Evolutionary conservation across 345 rosid species (phyloP).

Genomic region (Triadica sebifera): DNA sequence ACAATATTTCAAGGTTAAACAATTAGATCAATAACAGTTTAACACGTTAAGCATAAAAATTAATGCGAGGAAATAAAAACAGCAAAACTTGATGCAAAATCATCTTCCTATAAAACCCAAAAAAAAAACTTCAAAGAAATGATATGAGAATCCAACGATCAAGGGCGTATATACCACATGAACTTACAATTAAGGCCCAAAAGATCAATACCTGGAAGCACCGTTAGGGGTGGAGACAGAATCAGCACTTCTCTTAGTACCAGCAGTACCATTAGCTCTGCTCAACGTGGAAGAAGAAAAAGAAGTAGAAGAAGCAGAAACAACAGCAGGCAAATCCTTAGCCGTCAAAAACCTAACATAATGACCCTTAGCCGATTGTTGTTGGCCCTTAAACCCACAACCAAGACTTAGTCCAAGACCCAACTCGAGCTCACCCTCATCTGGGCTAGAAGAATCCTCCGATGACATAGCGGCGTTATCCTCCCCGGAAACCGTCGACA

Average conservation of each 20-base stretch:
- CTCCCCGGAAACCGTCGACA: slow-evolving; percentile 53
- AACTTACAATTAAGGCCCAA: not conserved
- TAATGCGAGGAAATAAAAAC: not conserved
- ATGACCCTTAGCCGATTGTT: slow-evolving; percentile 10
- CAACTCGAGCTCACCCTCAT: slow-evolving; percentile 53
- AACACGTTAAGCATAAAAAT: not conserved
- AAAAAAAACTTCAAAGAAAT: not conserved
- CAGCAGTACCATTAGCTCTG: slow-evolving; percentile 42
- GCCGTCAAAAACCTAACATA: slow-evolving; percentile 55
- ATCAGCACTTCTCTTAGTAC: slow-evolving; percentile 70
- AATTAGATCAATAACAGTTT: not conserved
- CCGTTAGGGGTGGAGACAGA: slow-evolving; percentile 47
- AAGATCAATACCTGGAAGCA: slow-evolving; percentile 44
- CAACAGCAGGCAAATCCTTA: slow-evolving; percentile 45
- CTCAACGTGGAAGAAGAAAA: slow-evolving; percentile 51
- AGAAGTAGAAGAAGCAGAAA: slow-evolving; percentile 33
- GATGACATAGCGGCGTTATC: slow-evolving; percentile 48
- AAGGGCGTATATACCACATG: not conserved
- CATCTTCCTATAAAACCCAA: not conserved
- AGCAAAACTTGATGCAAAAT: not conserved
- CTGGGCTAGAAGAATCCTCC: slow-evolving; percentile 74
- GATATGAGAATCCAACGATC: not conserved
- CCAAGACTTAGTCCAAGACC: slow-evolving; percentile 65
- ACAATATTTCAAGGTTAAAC: not conserved
- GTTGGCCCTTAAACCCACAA: slow-evolving; percentile 30